Conservation (phyloP, 208 protist genomes). For the Trypanosoma avium region DNA sequence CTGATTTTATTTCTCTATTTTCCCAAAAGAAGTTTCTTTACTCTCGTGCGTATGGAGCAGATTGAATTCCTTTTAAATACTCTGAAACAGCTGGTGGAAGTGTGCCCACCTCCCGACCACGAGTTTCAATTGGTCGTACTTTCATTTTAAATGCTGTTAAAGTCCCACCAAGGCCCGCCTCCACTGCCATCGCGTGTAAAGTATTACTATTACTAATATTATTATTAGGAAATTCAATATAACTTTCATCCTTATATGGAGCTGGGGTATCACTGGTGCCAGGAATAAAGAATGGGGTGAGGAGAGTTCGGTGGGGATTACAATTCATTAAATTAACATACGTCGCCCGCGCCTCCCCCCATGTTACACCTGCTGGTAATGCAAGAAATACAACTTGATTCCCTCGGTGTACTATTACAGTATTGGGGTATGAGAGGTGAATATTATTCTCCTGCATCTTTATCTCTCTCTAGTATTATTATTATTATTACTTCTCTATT, state of each 20-base stretch:
- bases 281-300: slow-evolving; percentile 2
- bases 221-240: slow-evolving; percentile 13
- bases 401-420: slow-evolving; percentile 18
- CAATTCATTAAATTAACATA: slow-evolving; percentile 11
- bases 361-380: slow-evolving; percentile 17
- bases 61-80: slow-evolving; percentile 2
- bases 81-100: slow-evolving; percentile 3
- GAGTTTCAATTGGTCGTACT: neutral
- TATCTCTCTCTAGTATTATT: neutral
- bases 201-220: no score
- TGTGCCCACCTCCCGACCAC: neutral
- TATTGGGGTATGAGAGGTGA: slow-evolving; percentile 18
- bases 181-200: neutral
- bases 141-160: neutral
- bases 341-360: slow-evolving; percentile 23
- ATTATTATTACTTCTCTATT: neutral
- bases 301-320: neutral
- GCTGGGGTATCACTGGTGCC: neutral
- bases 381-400: slow-evolving; percentile 19
- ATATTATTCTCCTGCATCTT: slow-evolving; percentile 30
- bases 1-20: no score
- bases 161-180: neutral
- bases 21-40: no score
- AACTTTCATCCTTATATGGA: neutral
- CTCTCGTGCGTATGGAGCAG: neutral